Evolutionary conservation across 31 red algal genomes (phyloP).

Genomic region (Odonthalia washingtoniensis): DNA sequence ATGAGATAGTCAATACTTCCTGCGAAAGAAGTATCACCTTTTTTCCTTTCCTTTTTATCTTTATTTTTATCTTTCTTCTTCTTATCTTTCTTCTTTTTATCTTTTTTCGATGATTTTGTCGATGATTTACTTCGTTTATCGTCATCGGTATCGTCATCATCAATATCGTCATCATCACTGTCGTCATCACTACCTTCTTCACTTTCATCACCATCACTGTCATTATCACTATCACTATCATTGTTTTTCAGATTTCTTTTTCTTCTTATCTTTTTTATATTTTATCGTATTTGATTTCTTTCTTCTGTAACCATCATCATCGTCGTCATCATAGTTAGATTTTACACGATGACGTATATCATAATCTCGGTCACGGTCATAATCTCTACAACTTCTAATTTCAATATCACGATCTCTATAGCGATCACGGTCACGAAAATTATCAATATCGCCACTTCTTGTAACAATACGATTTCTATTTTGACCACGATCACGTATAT

Average conservation of each 20-base stretch:
- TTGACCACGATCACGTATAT: constrained; percentile 40
- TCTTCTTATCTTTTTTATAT: constrained; percentile 63
- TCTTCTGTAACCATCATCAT: constrained; percentile 61
- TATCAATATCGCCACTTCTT: constrained; percentile 25
- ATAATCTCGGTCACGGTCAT: constrained; percentile 44
- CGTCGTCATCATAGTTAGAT: constrained; percentile 64
- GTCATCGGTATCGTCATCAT: constrained; percentile 34
- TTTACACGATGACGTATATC: constrained; percentile 5
- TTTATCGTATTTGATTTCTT: constrained; percentile 58
- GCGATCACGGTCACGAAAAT: constrained; percentile 29
- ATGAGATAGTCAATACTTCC: constrained; percentile 79
- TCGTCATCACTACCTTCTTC: constrained; percentile 48
- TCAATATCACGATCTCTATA: constrained; percentile 29
- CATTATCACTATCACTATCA: constrained; percentile 20
- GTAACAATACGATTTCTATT: constrained; percentile 30
- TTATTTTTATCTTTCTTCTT: constrained; percentile 53
- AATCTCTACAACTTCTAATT: constrained; percentile 38
- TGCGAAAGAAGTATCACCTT: constrained; percentile 60
- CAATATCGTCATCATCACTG: constrained; percentile 17
- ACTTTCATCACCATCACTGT: constrained; percentile 37
- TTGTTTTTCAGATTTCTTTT: constrained; percentile 42
- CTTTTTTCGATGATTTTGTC: background rate
- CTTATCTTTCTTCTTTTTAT: constrained; percentile 54
- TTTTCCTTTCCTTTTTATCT: constrained; percentile 53
- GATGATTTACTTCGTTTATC: background rate